Base-by-base conservation (phyloP, 148 eudicot species). In the Pharnaceum exiguum region DNA sequence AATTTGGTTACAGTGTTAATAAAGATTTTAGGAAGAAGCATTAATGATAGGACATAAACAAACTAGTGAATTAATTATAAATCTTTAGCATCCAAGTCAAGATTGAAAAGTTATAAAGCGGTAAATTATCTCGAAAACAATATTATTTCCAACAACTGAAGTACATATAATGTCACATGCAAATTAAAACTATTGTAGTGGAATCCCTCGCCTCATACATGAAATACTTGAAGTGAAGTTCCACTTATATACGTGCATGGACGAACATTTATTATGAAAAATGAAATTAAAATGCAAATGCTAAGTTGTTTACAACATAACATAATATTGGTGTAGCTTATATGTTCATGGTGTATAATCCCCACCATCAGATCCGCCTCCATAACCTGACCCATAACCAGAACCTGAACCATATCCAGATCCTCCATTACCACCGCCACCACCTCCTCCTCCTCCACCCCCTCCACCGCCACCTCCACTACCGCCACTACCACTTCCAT, bases 361-460 rank as follows among this genome's bases (percentile, higher is more conserved):
- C 4, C 76, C 71, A 11, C 62, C 51, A 10, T 71, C 76, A 37
- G 54, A 9, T 29, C 72, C 67, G 33, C 61, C 24, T 15, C 75
- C 76, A 30, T 65, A 60, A 26, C 71, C 76, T 0, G 71, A 60
- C 10, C 68, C 73, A 13, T 58, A 57, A 0, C 62, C 70, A 3
- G 65, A 62, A 28, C 73, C 77, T 8, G n/a, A n/a, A 10, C 68
- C 73, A 13, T 58, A 57, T 0, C 62, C 70, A 3, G 65, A 62
- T 27, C 73, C 77, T 8, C 26, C 22, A 6, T 56, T 45, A 1
- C 2, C 35, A 19, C 67, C 59, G 12, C 63, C 28, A 12, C 72
- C 75, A 44, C 72, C 43, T 12, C 79, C 79, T 32, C 59, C 64
- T 0, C 75, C 79, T 3, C 71, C 64, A 15, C 79, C 79, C 17